Percentiles rank a stretch among this genome's conserved stretches.
Evolutionary conservation across 495 filamentous ascomycete species (phyloP).

Genomic region (Thermochaetoides thermophila): DNA sequence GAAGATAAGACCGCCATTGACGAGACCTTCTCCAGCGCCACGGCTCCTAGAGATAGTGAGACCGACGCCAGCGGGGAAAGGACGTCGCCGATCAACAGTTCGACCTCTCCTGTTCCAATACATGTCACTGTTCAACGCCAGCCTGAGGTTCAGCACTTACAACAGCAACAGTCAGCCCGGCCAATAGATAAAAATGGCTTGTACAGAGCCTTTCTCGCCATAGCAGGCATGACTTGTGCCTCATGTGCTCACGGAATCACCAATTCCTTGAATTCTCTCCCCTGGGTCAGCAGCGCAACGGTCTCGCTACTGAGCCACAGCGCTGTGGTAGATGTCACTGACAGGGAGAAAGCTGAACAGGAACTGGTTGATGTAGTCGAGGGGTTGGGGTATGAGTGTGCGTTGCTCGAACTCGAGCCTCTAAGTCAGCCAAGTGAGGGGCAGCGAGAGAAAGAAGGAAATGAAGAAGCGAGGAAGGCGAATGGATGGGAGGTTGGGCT

Average conservation of each 20-base stretch:
- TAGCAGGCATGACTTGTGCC: constrained; percentile 77
- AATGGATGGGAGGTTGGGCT: constrained; percentile 41
- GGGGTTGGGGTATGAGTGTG: constrained; percentile 65
- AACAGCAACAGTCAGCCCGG: no score
- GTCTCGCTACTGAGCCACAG: constrained; percentile 64
- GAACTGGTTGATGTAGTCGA: constrained; percentile 58
- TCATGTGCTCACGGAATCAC: constrained; percentile 58
- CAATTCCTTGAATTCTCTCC: constrained; percentile 43
- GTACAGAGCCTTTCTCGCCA: constrained; percentile 47
- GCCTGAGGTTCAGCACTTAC: no score
- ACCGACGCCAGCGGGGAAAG: no score
- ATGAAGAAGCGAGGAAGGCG: constrained; percentile 9
- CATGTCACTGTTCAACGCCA: constrained; percentile 12
- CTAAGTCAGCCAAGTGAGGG: constrained; percentile 12
- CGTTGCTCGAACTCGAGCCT: constrained; percentile 36
- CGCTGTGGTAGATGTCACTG: constrained; percentile 46
- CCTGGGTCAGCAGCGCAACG: constrained; percentile 46
- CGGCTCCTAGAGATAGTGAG: no score
- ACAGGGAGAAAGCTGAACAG: constrained; percentile 31
- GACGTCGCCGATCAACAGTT: no score
- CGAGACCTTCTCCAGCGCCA: no score
- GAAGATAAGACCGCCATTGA: no score
- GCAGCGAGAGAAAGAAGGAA: background rate
- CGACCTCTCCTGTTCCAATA: no score
- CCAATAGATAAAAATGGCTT: constrained; percentile 7